Evolutionary conservation across 2,329 filamentous ascomycete species (phyloP).

Genomic region (Aurifilum marmelostoma): DNA sequence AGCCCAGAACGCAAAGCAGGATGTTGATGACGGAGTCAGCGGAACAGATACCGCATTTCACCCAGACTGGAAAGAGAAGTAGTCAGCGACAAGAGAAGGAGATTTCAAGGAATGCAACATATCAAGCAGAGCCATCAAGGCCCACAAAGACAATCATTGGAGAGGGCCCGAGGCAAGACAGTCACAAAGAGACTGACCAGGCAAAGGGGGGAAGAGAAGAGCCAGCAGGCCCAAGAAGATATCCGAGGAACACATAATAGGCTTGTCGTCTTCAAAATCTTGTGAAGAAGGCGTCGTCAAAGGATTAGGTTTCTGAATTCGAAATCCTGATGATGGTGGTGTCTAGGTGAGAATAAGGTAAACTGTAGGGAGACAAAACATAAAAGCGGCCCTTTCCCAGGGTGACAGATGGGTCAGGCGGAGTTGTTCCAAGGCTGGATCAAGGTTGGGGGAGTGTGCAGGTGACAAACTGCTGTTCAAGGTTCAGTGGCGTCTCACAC

Average conservation of each 20-base stretch:
- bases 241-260: conserved; percentile 61
- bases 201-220: conserved; percentile 66
- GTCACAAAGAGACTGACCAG: conserved; percentile 52
- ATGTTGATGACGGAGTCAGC: conserved; percentile 95
- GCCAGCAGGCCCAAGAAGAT: conserved; percentile 67
- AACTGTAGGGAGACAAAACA: not conserved
- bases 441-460: not conserved
- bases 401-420: not conserved
- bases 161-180: not conserved
- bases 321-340: not conserved
- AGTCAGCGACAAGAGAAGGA: conserved; percentile 38
- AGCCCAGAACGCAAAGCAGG: conserved; percentile 79
- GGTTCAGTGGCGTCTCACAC: not conserved
- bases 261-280: not conserved
- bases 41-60: conserved; percentile 91
- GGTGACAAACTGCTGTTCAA: not conserved
- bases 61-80: conserved; percentile 71
- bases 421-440: not conserved
- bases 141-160: conserved; percentile 7
- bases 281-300: not conserved
- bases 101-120: not conserved
- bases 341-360: not conserved
- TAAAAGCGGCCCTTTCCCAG: conserved; percentile 4
- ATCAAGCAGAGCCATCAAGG: not conserved
- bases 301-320: not conserved